Percentiles rank a stretch among this genome's conserved stretches.
Conservation (phyloP, 2,329 filamentous ascomycete species). For the Aspergillus amoenus region DNA sequence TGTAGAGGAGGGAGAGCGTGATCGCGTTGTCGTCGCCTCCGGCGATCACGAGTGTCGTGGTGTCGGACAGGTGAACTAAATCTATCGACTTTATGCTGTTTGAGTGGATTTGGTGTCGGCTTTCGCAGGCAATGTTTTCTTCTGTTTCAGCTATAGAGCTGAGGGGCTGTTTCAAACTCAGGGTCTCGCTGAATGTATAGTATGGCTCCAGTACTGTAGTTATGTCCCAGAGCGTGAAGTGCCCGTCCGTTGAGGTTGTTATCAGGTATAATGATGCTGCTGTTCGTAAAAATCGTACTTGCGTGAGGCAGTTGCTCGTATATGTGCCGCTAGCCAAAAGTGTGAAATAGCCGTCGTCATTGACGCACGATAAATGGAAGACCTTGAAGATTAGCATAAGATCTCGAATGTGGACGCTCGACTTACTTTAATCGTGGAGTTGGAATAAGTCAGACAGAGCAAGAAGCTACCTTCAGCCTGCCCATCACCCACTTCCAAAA, state of each 20-base stretch:
- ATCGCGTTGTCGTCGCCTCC: constrained; percentile 89
- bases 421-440: constrained; percentile 66
- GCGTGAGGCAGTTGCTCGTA: constrained; percentile 74
- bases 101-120: constrained; percentile 65
- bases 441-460: constrained; percentile 76
- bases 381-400: constrained; percentile 22
- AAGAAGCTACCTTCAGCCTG: constrained; percentile 45
- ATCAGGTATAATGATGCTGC: constrained; percentile 45
- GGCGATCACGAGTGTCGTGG: constrained; percentile 60
- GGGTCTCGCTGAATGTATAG: constrained; percentile 24
- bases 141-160: constrained; percentile 19
- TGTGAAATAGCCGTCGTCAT: constrained; percentile 25
- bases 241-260: constrained; percentile 82
- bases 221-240: constrained; percentile 63
- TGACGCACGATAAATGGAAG: constrained; percentile 41
- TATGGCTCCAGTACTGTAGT: constrained; percentile 27
- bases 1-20: constrained; percentile 52
- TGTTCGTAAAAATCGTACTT: constrained; percentile 47
- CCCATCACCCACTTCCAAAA: constrained; percentile 36
- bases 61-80: constrained; percentile 29
- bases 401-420: no score
- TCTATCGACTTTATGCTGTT: constrained; percentile 69
- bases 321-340: constrained; percentile 59
- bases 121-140: constrained; percentile 33
- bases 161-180: constrained; percentile 24